phyloP scores from a whole-genome alignment of 192 early-diverging fungal species.

The Podila minutissima region DNA sequence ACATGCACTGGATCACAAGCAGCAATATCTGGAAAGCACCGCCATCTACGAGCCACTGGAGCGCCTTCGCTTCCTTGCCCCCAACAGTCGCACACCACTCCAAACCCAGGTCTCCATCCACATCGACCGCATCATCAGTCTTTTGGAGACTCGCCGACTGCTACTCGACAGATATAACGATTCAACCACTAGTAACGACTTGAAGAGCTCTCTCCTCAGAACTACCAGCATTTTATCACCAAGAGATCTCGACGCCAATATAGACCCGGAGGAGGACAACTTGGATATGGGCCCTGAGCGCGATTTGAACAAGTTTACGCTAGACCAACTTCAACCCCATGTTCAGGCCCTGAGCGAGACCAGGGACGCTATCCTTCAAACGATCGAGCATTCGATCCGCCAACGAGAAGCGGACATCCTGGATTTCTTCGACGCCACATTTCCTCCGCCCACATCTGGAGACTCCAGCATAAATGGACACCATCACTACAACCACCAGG shows the following conservation, averaged over 20 bases:
- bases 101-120: constrained; percentile 22
- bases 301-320: constrained; percentile 18
- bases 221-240: background rate
- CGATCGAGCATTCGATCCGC: constrained; percentile 24
- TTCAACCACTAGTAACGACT: background rate
- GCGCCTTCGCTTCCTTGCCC: constrained; percentile 31
- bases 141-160: constrained; percentile 21
- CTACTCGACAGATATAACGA: background rate
- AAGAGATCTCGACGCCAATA: background rate
- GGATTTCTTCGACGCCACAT: background rate
- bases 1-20: constrained; percentile 25
- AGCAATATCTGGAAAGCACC: constrained; percentile 23
- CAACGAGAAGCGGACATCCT: constrained; percentile 6
- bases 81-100: constrained; percentile 16
- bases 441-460: background rate
- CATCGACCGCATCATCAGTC: constrained; percentile 33
- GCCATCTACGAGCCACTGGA: constrained; percentile 34
- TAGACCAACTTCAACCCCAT: constrained; percentile 26
- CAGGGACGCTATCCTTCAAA: background rate
- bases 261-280: background rate
- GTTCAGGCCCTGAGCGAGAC: constrained; percentile 18
- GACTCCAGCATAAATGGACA: background rate
- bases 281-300: background rate
- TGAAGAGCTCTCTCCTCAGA: background rate
- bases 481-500: background rate